These are phyloP conservation scores for Nicotiana knightiana DNA, from an alignment of 257 asterid genomes.

Conservation along the genomic window DNA sequence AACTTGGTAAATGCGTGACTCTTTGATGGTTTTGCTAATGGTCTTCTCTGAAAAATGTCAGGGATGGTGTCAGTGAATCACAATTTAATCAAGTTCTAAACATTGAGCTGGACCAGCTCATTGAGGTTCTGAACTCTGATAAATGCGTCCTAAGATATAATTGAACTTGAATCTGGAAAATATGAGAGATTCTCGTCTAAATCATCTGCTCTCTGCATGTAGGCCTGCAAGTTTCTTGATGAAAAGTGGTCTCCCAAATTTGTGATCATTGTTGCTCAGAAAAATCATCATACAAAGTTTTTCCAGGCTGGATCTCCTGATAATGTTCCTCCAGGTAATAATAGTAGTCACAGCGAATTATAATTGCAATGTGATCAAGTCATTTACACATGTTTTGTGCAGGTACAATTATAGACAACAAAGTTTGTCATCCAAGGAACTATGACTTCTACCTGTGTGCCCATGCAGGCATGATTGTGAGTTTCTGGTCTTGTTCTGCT, in stretches of 20 bases:
- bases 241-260: constrained; percentile 81
- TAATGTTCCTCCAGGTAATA: constrained; percentile 79
- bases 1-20: background rate
- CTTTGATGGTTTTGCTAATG: background rate
- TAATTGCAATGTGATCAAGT: background rate
- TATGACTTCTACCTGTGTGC: constrained; percentile 88
- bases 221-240: constrained; percentile 85
- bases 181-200: background rate
- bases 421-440: constrained; percentile 85
- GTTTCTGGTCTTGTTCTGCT: constrained; percentile 12
- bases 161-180: background rate
- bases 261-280: constrained; percentile 79
- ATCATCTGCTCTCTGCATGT: constrained; percentile 15
- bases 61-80: constrained; percentile 89
- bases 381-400: constrained; percentile 18
- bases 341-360: background rate
- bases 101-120: constrained; percentile 69
- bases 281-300: constrained; percentile 87
- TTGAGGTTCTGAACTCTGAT: constrained; percentile 47
- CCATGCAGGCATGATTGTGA: constrained; percentile 91
- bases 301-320: constrained; percentile 78
- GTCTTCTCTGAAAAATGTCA: constrained; percentile 15
- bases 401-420: constrained; percentile 85
- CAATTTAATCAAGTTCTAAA: constrained; percentile 84
- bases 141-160: background rate